Base-by-base conservation (phyloP, 2,329 filamentous ascomycete species). In the Davidsoniella virescens region DNA sequence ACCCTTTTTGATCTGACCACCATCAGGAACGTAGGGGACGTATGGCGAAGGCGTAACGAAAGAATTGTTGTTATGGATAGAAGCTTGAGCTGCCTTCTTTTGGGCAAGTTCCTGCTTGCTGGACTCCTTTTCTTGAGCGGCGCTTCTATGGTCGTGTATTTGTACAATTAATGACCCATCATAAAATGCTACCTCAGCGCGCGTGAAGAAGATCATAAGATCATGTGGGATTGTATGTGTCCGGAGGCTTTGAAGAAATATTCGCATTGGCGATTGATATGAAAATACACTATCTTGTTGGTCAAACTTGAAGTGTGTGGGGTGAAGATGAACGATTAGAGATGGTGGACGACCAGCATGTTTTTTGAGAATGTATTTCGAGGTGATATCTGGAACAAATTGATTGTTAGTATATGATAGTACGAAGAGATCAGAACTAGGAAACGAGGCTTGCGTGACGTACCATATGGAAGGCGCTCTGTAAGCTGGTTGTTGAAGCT, bases 131-230 rank as follows among this genome's bases (percentile, higher is more conserved):
- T 73, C 68, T 54, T 73, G 72, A 44, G 72, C 71, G 40, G 69
- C 69, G 0, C 82, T 78, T 59, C 84, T 85, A 67, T 94, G 85
- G 62, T 96, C 86, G 59, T 94, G 77, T n/a, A 96, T 70, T 63
- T 94, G 82, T 36, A 98, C 87, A 57, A 98, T 96, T 52, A 98
- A 73, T 60, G 90, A 94, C 29, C 84, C 87, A 63, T 96, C 88
- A 62, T 96, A 98, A 61, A 94, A 96, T 8, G 74, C 72, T 12
- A 94, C 82, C 17, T 79, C 78, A 16, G 72, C 71, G 44, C 78
- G 72, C 25, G 80, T 72, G 50, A 98, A 76, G 57, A 90, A 82
- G 44, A 83, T 78, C 9, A 96, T 68, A 61, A 96, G 78, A 57
- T 95, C 87, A 64, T 95, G 87, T 1, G 92, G 92, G 36, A 98